Conservation (phyloP, 352 stramenopile genomes). For the Pythium myriotylum region DNA sequence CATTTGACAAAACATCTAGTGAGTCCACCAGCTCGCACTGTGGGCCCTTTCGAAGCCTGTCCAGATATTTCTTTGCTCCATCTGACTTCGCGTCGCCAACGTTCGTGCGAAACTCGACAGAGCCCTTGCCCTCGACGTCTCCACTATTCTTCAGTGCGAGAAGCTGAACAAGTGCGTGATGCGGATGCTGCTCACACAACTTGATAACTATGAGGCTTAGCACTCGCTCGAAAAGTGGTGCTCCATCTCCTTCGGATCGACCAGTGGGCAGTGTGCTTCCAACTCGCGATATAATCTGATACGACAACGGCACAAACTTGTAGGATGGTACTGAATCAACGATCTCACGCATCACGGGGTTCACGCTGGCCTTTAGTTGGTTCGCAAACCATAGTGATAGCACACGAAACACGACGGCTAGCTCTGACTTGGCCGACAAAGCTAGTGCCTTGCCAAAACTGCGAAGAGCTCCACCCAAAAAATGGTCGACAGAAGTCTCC, state of each 20-base stretch:
- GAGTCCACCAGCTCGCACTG: conserved; percentile 69
- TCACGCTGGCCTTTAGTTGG: conserved; percentile 67
- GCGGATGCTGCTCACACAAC: conserved; percentile 94
- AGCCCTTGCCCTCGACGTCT: conserved; percentile 83
- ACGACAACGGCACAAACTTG: conserved; percentile 96
- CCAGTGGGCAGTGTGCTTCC: conserved; percentile 40
- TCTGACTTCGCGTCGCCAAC: conserved; percentile 80
- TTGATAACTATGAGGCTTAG: conserved; percentile 91
- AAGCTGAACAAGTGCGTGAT: conserved; percentile 96
- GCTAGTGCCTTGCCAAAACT: conserved; percentile 79
- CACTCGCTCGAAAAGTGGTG: conserved; percentile 75
- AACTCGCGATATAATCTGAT: conserved; percentile 98
- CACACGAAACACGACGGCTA: conserved; percentile 92
- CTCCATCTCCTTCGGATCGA: conserved; percentile 4
- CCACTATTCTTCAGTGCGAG: conserved; percentile 95
- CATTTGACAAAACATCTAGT: conserved; percentile 70
- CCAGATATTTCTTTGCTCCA: conserved; percentile 59
- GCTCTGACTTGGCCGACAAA: conserved; percentile 64
- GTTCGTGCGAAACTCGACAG: conserved; percentile 76
- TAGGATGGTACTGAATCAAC: conserved; percentile 90
- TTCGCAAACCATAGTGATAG: conserved; percentile 96
- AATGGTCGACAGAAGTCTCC: conserved; percentile 83
- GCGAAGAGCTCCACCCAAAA: conserved; percentile 86
- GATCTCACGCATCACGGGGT: conserved; percentile 85
- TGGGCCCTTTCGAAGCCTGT: conserved; percentile 53